A percentile compares a stretch with the other conserved stretches of the same genome.
phyloP scores from a whole-genome alignment of 345 rosid species.

The Firmiana major region DNA sequence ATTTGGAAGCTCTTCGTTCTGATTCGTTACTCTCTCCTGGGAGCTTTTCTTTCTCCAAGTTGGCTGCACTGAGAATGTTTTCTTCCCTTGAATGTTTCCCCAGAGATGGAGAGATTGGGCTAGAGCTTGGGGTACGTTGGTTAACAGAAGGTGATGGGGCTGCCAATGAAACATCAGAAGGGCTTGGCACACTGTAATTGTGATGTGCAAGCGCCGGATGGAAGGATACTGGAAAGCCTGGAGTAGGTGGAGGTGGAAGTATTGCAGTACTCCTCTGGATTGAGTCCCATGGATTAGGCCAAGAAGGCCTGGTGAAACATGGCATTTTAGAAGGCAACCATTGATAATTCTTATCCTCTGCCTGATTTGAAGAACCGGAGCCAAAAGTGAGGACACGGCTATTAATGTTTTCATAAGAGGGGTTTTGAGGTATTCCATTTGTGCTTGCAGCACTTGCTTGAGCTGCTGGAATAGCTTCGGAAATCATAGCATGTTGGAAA shows the following conservation, averaged over 20 bases:
- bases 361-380: conserved; percentile 38
- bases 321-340: conserved; percentile 8
- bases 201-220: conserved; percentile 48
- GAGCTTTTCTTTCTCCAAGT: conserved; percentile 16
- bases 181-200: conserved; percentile 36
- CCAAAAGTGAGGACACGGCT: conserved; percentile 53
- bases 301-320: background rate
- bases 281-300: conserved; percentile 46
- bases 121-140: background rate
- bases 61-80: conserved; percentile 21
- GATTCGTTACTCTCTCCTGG: conserved; percentile 18
- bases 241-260: conserved; percentile 23
- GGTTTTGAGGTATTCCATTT: conserved; percentile 34
- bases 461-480: conserved; percentile 39
- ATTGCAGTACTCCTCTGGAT: conserved; percentile 16
- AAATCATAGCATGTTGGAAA: conserved; percentile 41
- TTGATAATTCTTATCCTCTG: too few species aligned
- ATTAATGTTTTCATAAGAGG: conserved; percentile 29
- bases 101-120: conserved; percentile 30
- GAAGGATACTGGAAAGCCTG: conserved; percentile 29
- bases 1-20: conserved; percentile 25
- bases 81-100: conserved; percentile 69
- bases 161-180: conserved; percentile 11
- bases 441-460: conserved; percentile 23
- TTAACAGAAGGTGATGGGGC: conserved; percentile 26